phyloP scores from a whole-genome alignment of 1,284 basidiomycete species.

The Exsudoporus floridanus region DNA sequence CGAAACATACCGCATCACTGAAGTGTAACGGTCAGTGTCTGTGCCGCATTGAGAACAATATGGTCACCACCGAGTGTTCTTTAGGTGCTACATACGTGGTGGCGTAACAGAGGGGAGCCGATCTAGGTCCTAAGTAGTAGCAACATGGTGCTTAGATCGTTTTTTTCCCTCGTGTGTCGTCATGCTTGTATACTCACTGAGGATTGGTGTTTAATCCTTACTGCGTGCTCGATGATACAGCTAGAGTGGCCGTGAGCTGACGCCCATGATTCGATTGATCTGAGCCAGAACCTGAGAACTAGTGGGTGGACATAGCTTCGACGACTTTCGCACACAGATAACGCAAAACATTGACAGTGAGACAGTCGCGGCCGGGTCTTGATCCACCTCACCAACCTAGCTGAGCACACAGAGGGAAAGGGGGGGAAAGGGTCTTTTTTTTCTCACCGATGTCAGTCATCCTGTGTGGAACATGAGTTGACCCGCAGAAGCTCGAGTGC shows the following conservation, averaged over 20 bases:
- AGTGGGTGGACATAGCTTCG: neutral
- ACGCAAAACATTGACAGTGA: neutral
- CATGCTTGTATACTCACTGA: neutral
- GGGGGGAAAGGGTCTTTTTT: neutral
- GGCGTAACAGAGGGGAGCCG: neutral
- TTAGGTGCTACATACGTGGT: neutral
- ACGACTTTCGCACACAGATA: neutral
- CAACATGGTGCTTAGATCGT: too few species aligned
- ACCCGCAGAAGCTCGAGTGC: too few species aligned
- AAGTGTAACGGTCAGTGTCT: constrained; percentile 5
- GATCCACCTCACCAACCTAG: neutral
- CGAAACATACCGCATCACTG: constrained; percentile 1
- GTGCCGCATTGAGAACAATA: neutral
- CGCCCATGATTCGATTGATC: neutral
- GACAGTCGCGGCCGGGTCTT: neutral
- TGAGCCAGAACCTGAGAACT: neutral
- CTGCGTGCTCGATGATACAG: neutral
- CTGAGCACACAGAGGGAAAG: neutral
- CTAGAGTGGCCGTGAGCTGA: too few species aligned
- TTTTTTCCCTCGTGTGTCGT: too few species aligned
- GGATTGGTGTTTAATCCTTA: too few species aligned
- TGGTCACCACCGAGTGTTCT: neutral
- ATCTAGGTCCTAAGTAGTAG: too few species aligned
- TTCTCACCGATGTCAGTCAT: neutral
- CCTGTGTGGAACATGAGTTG: neutral